Evolutionary conservation across 1,139 yeast genomes (phyloP), one percentile per base, ranked within the genome.

Genomic region (Kodamaea ohmeri): DNA sequence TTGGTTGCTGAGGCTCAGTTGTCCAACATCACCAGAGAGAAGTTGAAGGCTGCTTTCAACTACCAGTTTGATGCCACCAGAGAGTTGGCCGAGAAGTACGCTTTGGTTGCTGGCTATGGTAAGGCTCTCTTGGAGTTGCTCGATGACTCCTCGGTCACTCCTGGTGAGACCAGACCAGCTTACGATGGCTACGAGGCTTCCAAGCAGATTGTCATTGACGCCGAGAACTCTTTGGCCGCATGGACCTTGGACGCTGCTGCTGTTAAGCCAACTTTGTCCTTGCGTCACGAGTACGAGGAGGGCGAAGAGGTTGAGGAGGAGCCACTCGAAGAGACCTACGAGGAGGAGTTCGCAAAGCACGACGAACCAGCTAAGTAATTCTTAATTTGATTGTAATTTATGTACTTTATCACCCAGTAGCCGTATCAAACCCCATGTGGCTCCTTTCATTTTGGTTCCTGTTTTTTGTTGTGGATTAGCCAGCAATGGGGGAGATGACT

Each of bases 1-100:
- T 80, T 92, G 56, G 98, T 92, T 55, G 98, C 98, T 44, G 98
- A 92, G 74, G 97, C 97, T 40, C 98, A 92, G 76, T 80, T 92
- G 63, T 86, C 96, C 47, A 92, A 92, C 75, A 92, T 92, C 68
- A 92, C 97, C 53, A 85, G 98, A 68, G 96, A 92, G 69, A 89
- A 90, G 76, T 78, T 92, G 66, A 90, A 94, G 80, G 94, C 95
- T 53, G 96, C 97, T 38, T 92, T 84, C 80, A 84, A 87, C 73
- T 90, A 90, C 72, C 97, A 89, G 70, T 92, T 92, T 61, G 98
- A 92, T 63, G 89, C 97, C 45, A 76, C 89, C 55, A 85, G 96
- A 65, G 98, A 92, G 73, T 89, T 85, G 71, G 83, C 96, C 54
- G 98, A 92, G 76, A 92, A 92, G 74, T 75, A 86, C 55, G 97